phyloP scores from a whole-genome alignment of 176 grass and related monocot genomes.

The Hordeum marinum region DNA sequence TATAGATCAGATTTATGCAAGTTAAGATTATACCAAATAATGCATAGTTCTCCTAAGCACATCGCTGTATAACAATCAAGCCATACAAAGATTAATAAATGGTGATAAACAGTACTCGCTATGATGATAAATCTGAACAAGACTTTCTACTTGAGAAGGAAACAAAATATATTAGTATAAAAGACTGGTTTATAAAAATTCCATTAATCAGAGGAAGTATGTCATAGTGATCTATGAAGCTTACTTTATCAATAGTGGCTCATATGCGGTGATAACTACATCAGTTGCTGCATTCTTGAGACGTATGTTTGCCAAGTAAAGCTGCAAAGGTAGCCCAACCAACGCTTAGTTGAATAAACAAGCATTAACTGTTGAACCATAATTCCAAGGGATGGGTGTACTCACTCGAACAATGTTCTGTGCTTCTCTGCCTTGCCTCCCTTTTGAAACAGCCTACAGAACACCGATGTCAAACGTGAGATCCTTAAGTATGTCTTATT shows the following conservation, averaged over 20 bases:
- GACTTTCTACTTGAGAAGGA: not conserved
- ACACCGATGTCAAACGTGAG: not conserved
- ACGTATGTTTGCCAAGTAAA: constrained; percentile 88
- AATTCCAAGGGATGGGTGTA: constrained; percentile 2
- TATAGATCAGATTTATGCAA: not conserved
- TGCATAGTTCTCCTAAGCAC: not conserved
- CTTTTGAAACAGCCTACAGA: constrained; percentile 79
- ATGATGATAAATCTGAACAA: not conserved
- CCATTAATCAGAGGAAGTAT: not conserved
- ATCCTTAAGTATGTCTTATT: not conserved
- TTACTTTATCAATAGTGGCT: constrained; percentile 78
- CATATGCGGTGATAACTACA: constrained; percentile 69
- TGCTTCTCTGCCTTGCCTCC: constrained; percentile 77
- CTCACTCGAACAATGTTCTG: constrained; percentile 77
- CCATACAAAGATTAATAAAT: not conserved
- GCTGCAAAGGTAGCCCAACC: constrained; percentile 37
- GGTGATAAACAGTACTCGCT: not conserved
- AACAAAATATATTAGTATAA: not conserved
- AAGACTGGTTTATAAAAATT: not conserved
- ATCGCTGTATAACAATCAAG: not conserved
- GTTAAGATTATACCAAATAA: not conserved
- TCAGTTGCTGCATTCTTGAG: constrained; percentile 76
- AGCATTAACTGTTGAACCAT: constrained; percentile 14
- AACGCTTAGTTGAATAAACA: not conserved
- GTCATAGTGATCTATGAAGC: not conserved